These are phyloP conservation scores for Durio zibethinus DNA, from an alignment of 345 rosid species.

Conservation along the genomic window DNA sequence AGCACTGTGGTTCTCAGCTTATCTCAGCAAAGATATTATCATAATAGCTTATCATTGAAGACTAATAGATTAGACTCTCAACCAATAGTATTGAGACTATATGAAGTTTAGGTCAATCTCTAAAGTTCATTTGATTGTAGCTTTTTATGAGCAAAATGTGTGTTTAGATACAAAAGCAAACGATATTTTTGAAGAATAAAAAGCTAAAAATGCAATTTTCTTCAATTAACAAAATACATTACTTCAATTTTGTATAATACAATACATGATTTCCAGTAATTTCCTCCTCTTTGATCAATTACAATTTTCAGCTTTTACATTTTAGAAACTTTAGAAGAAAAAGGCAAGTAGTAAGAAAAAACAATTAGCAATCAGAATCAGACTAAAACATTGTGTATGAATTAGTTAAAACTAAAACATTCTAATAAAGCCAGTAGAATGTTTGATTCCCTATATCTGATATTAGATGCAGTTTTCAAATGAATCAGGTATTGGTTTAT, in stretches of 20 bases:
- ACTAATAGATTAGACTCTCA: background rate
- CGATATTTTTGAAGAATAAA: background rate
- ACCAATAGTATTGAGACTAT: background rate
- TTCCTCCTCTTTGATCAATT: background rate
- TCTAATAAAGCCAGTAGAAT: background rate
- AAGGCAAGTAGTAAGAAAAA: background rate
- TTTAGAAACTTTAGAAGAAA: background rate
- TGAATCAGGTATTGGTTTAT: too few species aligned
- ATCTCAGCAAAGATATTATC: background rate
- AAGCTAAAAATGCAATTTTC: background rate
- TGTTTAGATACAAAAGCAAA: background rate
- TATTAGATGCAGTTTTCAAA: background rate
- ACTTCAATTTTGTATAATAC: background rate
- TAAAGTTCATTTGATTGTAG: background rate
- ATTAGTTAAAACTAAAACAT: background rate
- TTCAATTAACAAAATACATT: background rate
- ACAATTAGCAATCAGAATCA: background rate
- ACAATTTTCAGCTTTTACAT: background rate
- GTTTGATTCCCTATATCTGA: background rate
- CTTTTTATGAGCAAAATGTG: background rate
- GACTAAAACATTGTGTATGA: background rate
- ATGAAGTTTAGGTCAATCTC: background rate
- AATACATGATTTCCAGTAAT: background rate
- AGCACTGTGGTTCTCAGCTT: background rate
- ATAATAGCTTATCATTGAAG: background rate